A percentile compares a stretch with the other conserved stretches of the same genome.
phyloP scores from a whole-genome alignment of 2,329 filamentous ascomycete species.

The Claviceps citrina region DNA sequence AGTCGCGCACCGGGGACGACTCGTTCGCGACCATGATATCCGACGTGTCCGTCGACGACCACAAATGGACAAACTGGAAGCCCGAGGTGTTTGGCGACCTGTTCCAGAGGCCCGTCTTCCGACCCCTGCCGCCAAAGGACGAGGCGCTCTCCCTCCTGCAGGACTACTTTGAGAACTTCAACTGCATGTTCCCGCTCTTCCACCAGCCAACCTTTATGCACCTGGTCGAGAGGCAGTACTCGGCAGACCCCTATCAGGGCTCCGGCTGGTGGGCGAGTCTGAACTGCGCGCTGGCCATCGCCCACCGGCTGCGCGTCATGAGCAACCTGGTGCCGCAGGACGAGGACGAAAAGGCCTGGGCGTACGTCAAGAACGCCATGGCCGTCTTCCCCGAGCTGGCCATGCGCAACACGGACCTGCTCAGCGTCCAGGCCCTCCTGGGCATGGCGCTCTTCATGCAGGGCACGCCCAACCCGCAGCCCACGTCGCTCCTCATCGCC shows the following conservation, averaged over 20 bases:
- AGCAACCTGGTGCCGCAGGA: slow-evolving; percentile 81
- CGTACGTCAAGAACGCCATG: slow-evolving; percentile 91
- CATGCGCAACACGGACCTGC: slow-evolving; percentile 87
- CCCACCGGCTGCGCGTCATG: slow-evolving; percentile 85
- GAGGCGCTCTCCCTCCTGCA: slow-evolving; percentile 77
- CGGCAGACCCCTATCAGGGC: slow-evolving; percentile 77
- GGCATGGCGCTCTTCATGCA: slow-evolving; percentile 92
- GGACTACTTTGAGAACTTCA: slow-evolving; percentile 97
- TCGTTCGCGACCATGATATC: slow-evolving; percentile 94
- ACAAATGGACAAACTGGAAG: slow-evolving; percentile 96
- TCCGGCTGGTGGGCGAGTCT: slow-evolving; percentile 98
- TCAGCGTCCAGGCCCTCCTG: slow-evolving; percentile 85
- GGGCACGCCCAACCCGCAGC: slow-evolving; percentile 91
- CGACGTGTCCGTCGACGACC: slow-evolving; percentile 77
- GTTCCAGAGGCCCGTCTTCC: slow-evolving; percentile 73
- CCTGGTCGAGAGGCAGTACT: slow-evolving; percentile 86
- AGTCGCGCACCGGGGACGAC: slow-evolving; percentile 87
- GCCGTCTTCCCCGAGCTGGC: slow-evolving; percentile 82
- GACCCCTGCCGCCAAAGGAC: slow-evolving; percentile 66
- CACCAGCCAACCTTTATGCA: slow-evolving; percentile 99
- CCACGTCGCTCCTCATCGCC: slow-evolving; percentile 78
- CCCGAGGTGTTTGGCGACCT: slow-evolving; percentile 93
- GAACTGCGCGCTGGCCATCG: slow-evolving; percentile 86
- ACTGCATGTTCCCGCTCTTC: slow-evolving; percentile 95
- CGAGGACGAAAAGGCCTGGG: slow-evolving; percentile 90